These are phyloP conservation scores for Dioszegia crocea DNA, from an alignment of 768 basidiomycete genomes.

Conservation along the genomic window DNA sequence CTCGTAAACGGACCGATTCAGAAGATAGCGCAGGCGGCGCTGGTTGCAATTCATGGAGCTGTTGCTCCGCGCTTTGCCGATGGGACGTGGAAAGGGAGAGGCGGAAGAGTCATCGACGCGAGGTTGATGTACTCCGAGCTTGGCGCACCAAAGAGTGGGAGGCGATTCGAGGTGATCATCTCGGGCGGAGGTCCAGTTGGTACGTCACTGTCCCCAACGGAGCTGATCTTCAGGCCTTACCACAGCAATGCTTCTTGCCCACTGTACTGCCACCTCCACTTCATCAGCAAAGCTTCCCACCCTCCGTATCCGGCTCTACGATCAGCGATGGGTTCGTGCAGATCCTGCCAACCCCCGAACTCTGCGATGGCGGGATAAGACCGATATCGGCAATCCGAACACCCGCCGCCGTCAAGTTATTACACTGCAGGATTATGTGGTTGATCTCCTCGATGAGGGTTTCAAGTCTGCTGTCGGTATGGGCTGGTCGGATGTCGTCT, in stretches of 20 bases:
- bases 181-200: slow-evolving; percentile 6
- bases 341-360: neutral
- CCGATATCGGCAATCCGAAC: neutral
- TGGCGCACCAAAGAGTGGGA: neutral
- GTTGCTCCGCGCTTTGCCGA: neutral
- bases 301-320: slow-evolving; percentile 3
- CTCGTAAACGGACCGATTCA: slow-evolving; percentile 7
- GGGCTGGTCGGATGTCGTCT: slow-evolving; percentile 8
- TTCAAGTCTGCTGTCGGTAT: slow-evolving; percentile 2
- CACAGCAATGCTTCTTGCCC: slow-evolving; percentile 5
- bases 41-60: neutral
- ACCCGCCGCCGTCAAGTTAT: slow-evolving; percentile 7
- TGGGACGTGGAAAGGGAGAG: neutral
- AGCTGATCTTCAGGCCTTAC: slow-evolving; percentile 1
- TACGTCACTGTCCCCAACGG: neutral
- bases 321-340: slow-evolving; percentile 1
- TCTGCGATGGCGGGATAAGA: slow-evolving; percentile 1
- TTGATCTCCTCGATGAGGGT: slow-evolving; percentile 1
- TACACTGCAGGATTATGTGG: slow-evolving; percentile 7
- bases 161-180: slow-evolving; percentile 2
- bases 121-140: neutral
- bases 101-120: neutral
- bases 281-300: neutral
- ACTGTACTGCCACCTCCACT: slow-evolving; percentile 5
- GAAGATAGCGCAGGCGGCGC: neutral